Evolutionary conservation across 345 rosid species (phyloP).

Genomic region (Bretschneidera sinensis): DNA sequence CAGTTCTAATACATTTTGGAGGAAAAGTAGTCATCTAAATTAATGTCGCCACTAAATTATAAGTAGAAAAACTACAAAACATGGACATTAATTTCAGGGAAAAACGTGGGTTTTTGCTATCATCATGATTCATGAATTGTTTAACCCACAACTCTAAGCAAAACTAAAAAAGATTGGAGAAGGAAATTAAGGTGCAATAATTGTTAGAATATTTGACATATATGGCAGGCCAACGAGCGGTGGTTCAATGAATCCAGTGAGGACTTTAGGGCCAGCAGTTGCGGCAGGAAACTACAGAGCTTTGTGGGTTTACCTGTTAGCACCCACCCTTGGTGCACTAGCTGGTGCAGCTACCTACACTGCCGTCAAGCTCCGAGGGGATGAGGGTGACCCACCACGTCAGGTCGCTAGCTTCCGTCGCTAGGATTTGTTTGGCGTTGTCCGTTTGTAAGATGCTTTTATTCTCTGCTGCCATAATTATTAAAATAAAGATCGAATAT

Average conservation of each 20-base stretch:
- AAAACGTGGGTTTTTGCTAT: no score
- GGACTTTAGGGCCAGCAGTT: slow-evolving; percentile 87
- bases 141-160: no score
- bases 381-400: slow-evolving; percentile 56
- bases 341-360: slow-evolving; percentile 76
- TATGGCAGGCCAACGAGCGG: slow-evolving; percentile 75
- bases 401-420: slow-evolving; percentile 82
- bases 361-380: slow-evolving; percentile 65
- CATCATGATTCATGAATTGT: no score
- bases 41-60: no score
- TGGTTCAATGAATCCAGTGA: no score
- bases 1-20: no score
- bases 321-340: slow-evolving; percentile 84
- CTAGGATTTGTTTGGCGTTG: slow-evolving; percentile 24
- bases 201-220: slow-evolving; percentile 7
- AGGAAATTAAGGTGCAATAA: no score
- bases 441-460: slow-evolving; percentile 16
- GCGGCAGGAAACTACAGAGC: slow-evolving; percentile 79
- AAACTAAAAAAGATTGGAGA: no score
- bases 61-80: no score
- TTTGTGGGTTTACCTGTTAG: slow-evolving; percentile 76
- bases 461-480: slow-evolving; percentile 14
- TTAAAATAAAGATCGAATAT: slow-evolving; percentile 10
- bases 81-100: no score
- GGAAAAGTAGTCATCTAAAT: no score